Conservation (phyloP, 768 basidiomycete species). For the Lepiota brunneoincarnata region DNA sequence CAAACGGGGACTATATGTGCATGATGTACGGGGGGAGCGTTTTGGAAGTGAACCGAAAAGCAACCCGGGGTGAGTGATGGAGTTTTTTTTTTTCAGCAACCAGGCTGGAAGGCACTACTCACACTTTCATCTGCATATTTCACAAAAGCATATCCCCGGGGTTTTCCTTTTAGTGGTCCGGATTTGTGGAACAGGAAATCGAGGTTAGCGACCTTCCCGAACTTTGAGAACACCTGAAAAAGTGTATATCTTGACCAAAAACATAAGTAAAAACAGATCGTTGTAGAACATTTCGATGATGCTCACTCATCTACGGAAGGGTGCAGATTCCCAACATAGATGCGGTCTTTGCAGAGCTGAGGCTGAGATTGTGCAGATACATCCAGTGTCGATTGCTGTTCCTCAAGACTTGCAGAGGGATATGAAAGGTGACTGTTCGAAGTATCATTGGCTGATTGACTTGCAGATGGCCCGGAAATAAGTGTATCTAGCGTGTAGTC, state of each 20-base stretch:
- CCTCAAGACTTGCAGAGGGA: not conserved
- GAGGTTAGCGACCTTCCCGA: conserved; percentile 88
- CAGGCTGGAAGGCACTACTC: conserved; percentile 34
- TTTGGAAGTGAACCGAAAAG: conserved; percentile 21
- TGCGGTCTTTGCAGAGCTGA: conserved; percentile 58
- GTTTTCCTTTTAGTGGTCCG: conserved; percentile 86
- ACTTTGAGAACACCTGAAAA: conserved; percentile 87
- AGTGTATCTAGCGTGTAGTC: conserved; percentile 8
- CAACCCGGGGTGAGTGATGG: conserved; percentile 10
- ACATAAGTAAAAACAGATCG: not conserved
- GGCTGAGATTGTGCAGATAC: conserved; percentile 1
- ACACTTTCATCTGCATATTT: conserved; percentile 82
- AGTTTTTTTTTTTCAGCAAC: conserved; percentile 9
- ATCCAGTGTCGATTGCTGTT: not conserved
- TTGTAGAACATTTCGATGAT: not conserved
- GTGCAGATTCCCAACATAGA: conserved; percentile 90
- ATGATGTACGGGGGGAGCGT: not conserved
- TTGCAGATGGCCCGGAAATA: conserved; percentile 2
- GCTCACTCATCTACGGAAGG: conserved; percentile 83
- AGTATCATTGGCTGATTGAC: not conserved
- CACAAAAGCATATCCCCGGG: conserved; percentile 93
- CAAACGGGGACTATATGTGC: not conserved
- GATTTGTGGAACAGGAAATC: conserved; percentile 96
- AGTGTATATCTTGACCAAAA: conserved; percentile 67
- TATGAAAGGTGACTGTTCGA: conserved; percentile 8